Percentiles rank a stretch among this genome's conserved stretches.
Evolutionary conservation across 768 basidiomycete species (phyloP).

Genomic region (Pleurotus pulmonarius): DNA sequence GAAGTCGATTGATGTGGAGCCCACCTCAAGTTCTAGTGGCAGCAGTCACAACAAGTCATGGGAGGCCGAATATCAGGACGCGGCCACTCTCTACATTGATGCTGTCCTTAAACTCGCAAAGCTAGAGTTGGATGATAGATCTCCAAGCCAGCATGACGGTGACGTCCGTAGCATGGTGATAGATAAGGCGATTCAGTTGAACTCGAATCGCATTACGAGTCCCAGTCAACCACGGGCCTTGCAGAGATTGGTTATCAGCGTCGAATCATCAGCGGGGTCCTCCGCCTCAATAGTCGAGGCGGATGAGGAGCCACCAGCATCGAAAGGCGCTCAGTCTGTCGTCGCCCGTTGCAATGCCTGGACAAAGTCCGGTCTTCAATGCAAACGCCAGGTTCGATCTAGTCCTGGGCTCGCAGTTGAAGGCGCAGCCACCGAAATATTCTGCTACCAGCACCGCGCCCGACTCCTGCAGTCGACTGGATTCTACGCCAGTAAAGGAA

Average conservation of each 20-base stretch:
- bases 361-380: constrained; percentile 63
- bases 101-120: constrained; percentile 1
- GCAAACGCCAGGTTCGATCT: constrained; percentile 54
- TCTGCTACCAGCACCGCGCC: constrained; percentile 65
- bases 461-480: constrained; percentile 49
- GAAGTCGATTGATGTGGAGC: not conserved
- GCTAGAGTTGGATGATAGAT: not conserved
- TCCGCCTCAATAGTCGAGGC: not conserved
- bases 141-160: not conserved
- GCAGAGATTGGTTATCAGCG: not conserved
- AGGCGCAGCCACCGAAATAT: constrained; percentile 36
- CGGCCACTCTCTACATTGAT: constrained; percentile 2
- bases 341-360: constrained; percentile 55
- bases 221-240: not conserved
- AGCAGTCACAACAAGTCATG: not conserved
- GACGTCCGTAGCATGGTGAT: not conserved
- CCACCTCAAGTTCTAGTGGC: not conserved
- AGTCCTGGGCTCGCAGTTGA: constrained; percentile 22
- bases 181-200: constrained; percentile 1
- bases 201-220: not conserved
- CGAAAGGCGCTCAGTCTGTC: not conserved
- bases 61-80: not conserved
- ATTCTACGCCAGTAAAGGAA: constrained; percentile 49
- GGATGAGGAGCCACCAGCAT: not conserved
- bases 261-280: not conserved